A percentile compares a stretch with the other conserved stretches of the same genome.
Evolutionary conservation across 768 basidiomycete genomes (phyloP).

Genomic region (Cystobasidiopsis lactophilus): DNA sequence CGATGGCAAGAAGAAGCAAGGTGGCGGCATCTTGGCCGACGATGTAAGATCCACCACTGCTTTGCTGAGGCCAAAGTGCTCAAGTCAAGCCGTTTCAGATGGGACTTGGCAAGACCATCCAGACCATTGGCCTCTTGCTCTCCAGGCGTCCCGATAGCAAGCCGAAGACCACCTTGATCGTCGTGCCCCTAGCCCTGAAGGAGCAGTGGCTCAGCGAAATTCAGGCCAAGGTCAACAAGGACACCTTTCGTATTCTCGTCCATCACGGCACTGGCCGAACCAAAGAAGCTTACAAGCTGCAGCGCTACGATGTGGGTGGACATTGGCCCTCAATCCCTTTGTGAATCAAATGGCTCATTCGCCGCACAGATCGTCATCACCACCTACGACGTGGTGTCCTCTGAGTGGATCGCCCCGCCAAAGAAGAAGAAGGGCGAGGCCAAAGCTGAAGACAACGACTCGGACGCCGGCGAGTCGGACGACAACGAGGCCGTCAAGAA

Average conservation of each 20-base stretch:
- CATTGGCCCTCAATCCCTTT: neutral
- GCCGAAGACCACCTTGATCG: conserved; percentile 44
- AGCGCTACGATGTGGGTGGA: conserved; percentile 25
- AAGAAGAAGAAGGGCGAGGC: conserved; percentile 25
- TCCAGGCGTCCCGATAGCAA: conserved; percentile 50
- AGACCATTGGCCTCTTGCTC: conserved; percentile 65
- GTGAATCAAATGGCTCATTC: conserved; percentile 24
- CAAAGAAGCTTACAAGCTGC: conserved; percentile 26
- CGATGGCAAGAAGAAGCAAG: conserved; percentile 37
- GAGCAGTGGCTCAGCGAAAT: conserved; percentile 81
- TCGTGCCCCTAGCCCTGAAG: conserved; percentile 69
- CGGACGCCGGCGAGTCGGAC: conserved; percentile 32
- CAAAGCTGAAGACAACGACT: conserved; percentile 24
- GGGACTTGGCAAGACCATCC: conserved; percentile 51
- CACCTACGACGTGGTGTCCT: conserved; percentile 62
- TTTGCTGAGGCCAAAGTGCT: too few species aligned
- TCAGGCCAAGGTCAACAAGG: conserved; percentile 35
- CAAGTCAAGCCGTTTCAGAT: too few species aligned
- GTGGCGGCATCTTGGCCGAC: conserved; percentile 12
- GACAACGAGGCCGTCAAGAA: conserved; percentile 28
- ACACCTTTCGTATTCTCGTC: conserved; percentile 44
- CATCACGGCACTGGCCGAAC: conserved; percentile 64
- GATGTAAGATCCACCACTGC: too few species aligned
- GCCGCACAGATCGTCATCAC: conserved; percentile 56
- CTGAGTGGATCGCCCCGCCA: conserved; percentile 42